Percentiles rank a stretch among this genome's conserved stretches.
Conservation (phyloP, 2,329 filamentous ascomycete genomes). For the Elsinoe ampelina region DNA sequence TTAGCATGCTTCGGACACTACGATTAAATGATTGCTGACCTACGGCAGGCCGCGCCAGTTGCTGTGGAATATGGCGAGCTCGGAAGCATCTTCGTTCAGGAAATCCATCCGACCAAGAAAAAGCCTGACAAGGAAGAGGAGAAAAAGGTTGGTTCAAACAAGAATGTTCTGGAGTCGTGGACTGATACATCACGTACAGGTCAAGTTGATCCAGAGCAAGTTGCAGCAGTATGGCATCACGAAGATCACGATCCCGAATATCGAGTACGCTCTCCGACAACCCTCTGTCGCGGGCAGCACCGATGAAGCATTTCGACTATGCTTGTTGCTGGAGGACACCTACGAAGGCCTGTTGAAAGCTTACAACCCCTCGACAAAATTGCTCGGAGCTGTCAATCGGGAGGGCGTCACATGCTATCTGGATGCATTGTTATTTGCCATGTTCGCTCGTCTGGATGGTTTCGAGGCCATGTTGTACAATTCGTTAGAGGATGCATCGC, state of each 20-base stretch:
- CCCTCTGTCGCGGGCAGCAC: conserved; percentile 59
- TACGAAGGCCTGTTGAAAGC: conserved; percentile 67
- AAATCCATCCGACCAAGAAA: conserved; percentile 39
- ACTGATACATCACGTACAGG: conserved; percentile 24
- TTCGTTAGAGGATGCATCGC: conserved; percentile 61
- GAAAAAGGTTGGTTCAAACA: conserved; percentile 33
- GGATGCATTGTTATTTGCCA: conserved; percentile 83
- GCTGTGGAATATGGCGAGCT: conserved; percentile 50
- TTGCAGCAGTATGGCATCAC: conserved; percentile 46
- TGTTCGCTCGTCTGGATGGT: conserved; percentile 83
- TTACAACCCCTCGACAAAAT: conserved; percentile 60
- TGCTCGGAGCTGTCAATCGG: conserved; percentile 81
- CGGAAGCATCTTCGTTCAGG: conserved; percentile 55
- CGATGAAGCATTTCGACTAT: conserved; percentile 65
- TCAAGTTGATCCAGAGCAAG: conserved; percentile 45
- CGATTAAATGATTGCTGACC: background rate
- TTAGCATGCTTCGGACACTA: background rate
- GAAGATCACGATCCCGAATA: conserved; percentile 52
- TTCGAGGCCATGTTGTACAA: conserved; percentile 89
- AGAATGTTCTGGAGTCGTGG: background rate
- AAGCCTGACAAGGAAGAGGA: conserved; percentile 48
- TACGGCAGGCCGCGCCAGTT: background rate
- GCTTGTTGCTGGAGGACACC: conserved; percentile 71
- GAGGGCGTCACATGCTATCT: conserved; percentile 87
- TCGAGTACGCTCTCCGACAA: conserved; percentile 51